Base-by-base conservation (phyloP, 2,329 filamentous ascomycete genomes). In the Botrytis galanthina region DNA sequence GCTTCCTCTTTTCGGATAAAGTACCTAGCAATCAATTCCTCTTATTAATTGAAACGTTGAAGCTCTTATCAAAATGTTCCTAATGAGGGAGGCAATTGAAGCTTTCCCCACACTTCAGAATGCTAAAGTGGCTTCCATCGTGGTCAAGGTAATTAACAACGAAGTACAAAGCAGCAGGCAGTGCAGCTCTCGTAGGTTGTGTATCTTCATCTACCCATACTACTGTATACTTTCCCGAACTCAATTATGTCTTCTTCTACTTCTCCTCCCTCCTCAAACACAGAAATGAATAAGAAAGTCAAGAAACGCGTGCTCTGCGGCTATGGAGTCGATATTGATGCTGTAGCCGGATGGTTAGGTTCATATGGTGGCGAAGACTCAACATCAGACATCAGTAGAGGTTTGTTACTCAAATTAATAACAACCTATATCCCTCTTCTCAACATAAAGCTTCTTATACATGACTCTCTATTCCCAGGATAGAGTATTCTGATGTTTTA, bases 261-360 rank as follows among this genome's bases (percentile, higher is more conserved):
- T 39, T 51, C 44, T 18, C 26, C 32, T 29, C 51, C 39, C 32
- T 60, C 62, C 39, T 54, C 32, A 14, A 72, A 69, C 64, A 29
- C 29, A 44, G 60, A 42, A 46, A 42, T 32, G 44, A 14, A 20
- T 22, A 73, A 20, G 66, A 85, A 84, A 83, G 83, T 80, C 61
- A 84, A 85, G 80, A 88, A 88, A 76, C 83, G 86, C 70, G 85
- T 89, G 67, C 84, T 88, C 54, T 84, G 86, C 61, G 83, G 87
- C 76, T 93, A 92, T 77, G 90, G 91, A 4, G 89, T 93, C 37
- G 92, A 94, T 75, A 90, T 94, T 39, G 91, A 94, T 76, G 91
- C 91, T n/a, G 90, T 93, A 2, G 88, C 91, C 1, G 91, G 92
- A 14, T 94, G 92, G 92, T 84, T 94, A 0, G 92, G 92, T 0